phyloP scores from a whole-genome alignment of 805 yeast genomes.

The Kazachstania kunashirensis region DNA sequence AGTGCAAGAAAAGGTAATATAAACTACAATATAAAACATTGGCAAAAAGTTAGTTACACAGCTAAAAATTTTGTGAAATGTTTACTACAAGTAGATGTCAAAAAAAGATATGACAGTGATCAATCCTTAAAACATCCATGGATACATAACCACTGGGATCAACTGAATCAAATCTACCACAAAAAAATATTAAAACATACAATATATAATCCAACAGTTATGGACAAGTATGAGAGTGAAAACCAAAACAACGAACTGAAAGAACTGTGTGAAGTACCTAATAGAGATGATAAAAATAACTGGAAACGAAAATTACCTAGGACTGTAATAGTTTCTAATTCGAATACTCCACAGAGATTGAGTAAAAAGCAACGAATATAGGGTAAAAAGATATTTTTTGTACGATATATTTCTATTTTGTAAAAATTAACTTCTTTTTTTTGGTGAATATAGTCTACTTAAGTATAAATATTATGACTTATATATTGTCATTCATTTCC shows the following conservation, averaged over 20 bases:
- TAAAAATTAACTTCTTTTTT: no score
- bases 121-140: constrained; percentile 39
- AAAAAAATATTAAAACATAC: constrained; percentile 19
- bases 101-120: constrained; percentile 30
- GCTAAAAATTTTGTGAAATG: constrained; percentile 40
- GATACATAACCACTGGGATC: constrained; percentile 35
- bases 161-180: constrained; percentile 31
- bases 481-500: no score
- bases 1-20: constrained; percentile 36
- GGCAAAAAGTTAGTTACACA: constrained; percentile 33
- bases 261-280: no score
- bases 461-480: no score
- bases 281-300: constrained; percentile 2
- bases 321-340: constrained; percentile 12
- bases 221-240: no score
- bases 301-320: constrained; percentile 24
- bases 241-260: no score
- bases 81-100: constrained; percentile 34
- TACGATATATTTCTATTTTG: no score
- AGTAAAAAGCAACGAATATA: constrained; percentile 8
- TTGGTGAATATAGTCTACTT: no score
- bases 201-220: not conserved
- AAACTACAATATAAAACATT: constrained; percentile 32
- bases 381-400: not conserved
- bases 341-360: constrained; percentile 3